Conservation (phyloP, 495 filamentous ascomycete genomes). For the Penicillium longicatenatum region DNA sequence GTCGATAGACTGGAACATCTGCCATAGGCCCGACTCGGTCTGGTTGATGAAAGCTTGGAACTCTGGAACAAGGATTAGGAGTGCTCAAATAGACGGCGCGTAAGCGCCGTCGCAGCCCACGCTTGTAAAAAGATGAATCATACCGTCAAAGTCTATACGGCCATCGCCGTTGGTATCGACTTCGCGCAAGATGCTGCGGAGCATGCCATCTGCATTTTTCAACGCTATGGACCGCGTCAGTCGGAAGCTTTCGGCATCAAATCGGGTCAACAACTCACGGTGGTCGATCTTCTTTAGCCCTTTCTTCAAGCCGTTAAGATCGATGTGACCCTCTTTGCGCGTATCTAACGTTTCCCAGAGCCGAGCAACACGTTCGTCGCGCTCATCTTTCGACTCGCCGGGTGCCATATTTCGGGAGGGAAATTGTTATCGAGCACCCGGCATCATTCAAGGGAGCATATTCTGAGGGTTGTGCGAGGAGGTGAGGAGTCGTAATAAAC, state of each 20-base stretch:
- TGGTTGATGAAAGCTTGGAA: constrained; percentile 85
- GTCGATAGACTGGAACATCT: constrained; percentile 87
- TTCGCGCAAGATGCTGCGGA: constrained; percentile 72
- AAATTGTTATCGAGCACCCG: constrained; percentile 43
- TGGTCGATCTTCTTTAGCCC: constrained; percentile 90
- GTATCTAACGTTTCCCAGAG: constrained; percentile 83
- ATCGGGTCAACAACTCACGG: constrained; percentile 59
- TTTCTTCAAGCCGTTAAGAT: constrained; percentile 78
- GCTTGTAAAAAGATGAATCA: constrained; percentile 11
- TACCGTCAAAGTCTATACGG: constrained; percentile 86
- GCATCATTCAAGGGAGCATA: constrained; percentile 38
- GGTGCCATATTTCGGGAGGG: constrained; percentile 43
- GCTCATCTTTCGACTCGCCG: constrained; percentile 68
- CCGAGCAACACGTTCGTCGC: constrained; percentile 73
- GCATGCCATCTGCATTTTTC: constrained; percentile 89
- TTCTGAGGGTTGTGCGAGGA: constrained; percentile 2
- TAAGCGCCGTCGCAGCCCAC: constrained; percentile 7
- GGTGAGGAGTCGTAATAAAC: neutral
- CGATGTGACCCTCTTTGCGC: constrained; percentile 72
- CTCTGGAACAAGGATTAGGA: constrained; percentile 52
- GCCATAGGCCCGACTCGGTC: constrained; percentile 78
- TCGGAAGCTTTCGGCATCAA: constrained; percentile 29
- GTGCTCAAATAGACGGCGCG: constrained; percentile 11
- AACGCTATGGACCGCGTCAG: constrained; percentile 57
- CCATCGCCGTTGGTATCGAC: constrained; percentile 89